A percentile compares a stretch with the other conserved stretches of the same genome.
phyloP scores from a whole-genome alignment of 2,329 filamentous ascomycete genomes.

The Penicillium paneum region DNA sequence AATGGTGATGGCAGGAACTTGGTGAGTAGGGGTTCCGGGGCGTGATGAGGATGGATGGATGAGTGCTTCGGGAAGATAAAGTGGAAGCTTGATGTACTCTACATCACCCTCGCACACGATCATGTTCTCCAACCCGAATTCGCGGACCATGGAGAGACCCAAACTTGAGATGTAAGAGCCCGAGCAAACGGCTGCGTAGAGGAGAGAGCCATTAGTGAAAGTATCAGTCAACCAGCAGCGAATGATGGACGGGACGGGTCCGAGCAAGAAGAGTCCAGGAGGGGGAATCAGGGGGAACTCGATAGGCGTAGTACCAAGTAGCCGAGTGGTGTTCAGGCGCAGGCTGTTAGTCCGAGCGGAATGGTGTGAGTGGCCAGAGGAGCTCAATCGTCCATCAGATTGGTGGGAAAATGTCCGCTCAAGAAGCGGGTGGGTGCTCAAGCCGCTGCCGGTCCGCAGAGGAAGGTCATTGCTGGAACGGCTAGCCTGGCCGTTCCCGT shows the following conservation, averaged over 20 bases:
- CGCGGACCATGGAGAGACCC: constrained; percentile 69
- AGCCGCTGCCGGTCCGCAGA: constrained; percentile 71
- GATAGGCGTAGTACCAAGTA: constrained; percentile 60
- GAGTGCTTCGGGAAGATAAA: constrained; percentile 89
- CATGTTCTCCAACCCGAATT: constrained; percentile 67
- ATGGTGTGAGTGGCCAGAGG: constrained; percentile 74
- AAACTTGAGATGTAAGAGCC: constrained; percentile 87
- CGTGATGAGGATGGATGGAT: constrained; percentile 69
- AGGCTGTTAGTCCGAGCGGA: constrained; percentile 84
- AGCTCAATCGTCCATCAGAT: constrained; percentile 92
- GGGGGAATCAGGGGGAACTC: constrained; percentile 74
- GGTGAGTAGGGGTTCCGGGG: constrained; percentile 68
- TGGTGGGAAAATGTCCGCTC: constrained; percentile 92
- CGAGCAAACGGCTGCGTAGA: constrained; percentile 90
- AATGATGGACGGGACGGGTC: constrained; percentile 88
- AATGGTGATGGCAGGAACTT: constrained; percentile 76
- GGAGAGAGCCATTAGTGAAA: constrained; percentile 82
- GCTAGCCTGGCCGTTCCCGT: constrained; percentile 78
- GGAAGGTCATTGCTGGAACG: constrained; percentile 82
- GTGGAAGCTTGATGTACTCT: constrained; percentile 69
- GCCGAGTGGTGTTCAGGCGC: constrained; percentile 69
- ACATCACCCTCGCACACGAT: constrained; percentile 64
- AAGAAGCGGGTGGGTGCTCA: constrained; percentile 76
- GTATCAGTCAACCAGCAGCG: constrained; percentile 90
- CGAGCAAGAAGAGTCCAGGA: constrained; percentile 78